A percentile compares a stretch with the other conserved stretches of the same genome.
Evolutionary conservation across 2,329 filamentous ascomycete genomes (phyloP).

Genomic region (Apiospora kogelbergensis): DNA sequence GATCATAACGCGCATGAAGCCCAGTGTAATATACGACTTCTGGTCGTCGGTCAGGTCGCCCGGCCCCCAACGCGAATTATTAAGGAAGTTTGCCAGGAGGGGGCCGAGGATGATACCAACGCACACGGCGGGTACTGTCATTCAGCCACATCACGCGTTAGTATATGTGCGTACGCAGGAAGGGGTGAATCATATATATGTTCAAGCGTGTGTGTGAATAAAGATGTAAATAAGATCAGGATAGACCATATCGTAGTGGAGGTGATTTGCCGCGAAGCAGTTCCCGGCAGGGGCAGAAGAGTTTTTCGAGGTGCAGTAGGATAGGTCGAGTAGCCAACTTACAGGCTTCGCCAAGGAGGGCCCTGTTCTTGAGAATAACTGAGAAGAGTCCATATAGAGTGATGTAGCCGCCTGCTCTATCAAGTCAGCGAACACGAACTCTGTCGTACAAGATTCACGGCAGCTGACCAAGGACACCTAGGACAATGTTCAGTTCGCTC

Average conservation of each 20-base stretch:
- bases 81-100: conserved; percentile 51
- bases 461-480: conserved; percentile 42
- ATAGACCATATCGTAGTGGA: too few species aligned
- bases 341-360: conserved; percentile 57
- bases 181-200: too few species aligned
- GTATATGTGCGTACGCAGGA: too few species aligned
- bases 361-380: conserved; percentile 51
- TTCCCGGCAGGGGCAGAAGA: background rate
- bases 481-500: conserved; percentile 54
- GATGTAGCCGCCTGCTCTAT: conserved; percentile 42
- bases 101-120: conserved; percentile 56
- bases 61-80: conserved; percentile 41
- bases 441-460: background rate
- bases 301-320: background rate
- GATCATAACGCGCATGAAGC: conserved; percentile 58
- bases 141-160: background rate
- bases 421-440: conserved; percentile 16
- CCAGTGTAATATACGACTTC: conserved; percentile 41
- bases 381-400: conserved; percentile 50
- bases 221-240: background rate
- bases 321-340: conserved; percentile 23
- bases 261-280: background rate
- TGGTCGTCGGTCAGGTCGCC: conserved; percentile 33
- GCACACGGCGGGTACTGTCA: conserved; percentile 52
- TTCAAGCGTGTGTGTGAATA: too few species aligned